A percentile compares a stretch with the other conserved stretches of the same genome.
phyloP scores from a whole-genome alignment of 768 basidiomycete species.

The Agaricus subrufescens region DNA sequence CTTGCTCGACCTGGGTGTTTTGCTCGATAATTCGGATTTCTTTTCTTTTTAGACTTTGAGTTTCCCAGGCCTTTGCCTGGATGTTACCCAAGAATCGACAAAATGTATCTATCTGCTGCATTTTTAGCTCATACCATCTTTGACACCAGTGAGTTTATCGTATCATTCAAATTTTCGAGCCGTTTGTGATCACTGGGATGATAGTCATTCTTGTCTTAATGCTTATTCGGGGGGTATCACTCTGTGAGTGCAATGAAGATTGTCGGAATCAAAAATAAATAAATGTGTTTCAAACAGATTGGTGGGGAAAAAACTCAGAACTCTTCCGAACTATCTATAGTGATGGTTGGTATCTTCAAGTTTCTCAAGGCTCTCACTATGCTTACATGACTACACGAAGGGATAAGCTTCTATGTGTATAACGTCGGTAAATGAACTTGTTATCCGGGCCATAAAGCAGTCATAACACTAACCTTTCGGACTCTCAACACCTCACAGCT shows the following conservation, averaged over 20 bases:
- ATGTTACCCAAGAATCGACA: neutral
- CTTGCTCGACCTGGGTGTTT: no score
- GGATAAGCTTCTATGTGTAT: neutral
- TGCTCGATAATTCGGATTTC: no score
- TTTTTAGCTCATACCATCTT: neutral
- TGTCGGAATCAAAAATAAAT: neutral
- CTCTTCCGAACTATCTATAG: neutral
- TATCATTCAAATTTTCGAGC: neutral
- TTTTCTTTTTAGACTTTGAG: no score
- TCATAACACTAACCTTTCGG: neutral
- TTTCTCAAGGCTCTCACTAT: neutral
- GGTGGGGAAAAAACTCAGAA: neutral
- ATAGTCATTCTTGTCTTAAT: neutral
- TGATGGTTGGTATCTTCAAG: neutral
- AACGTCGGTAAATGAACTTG: neutral
- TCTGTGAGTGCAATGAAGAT: neutral
- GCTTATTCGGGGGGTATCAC: neutral
- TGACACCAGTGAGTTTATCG: neutral
- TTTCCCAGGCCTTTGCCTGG: no score
- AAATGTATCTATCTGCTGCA: neutral
- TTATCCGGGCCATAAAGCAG: neutral
- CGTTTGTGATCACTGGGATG: neutral
- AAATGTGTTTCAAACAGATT: neutral
- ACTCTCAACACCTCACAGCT: neutral
- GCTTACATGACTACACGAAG: neutral